A percentile compares a stretch with the other conserved stretches of the same genome.
Conservation (phyloP, 345 rosid species). For the Arabis hirsuta region DNA sequence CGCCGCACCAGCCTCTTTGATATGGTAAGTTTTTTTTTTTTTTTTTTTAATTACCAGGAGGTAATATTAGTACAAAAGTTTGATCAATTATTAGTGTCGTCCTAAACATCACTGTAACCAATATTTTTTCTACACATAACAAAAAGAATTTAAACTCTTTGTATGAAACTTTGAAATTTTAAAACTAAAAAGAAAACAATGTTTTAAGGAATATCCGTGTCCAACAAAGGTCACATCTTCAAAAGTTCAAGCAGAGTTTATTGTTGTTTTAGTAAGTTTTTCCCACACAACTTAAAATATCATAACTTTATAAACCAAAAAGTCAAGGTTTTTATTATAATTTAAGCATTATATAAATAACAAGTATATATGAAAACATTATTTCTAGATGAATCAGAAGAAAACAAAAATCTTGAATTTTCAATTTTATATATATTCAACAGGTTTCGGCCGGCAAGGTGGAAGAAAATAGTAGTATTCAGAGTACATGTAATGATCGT, state of each 20-base stretch:
- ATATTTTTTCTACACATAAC: background rate
- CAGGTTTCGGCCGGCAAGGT: constrained; percentile 40
- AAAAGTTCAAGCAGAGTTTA: background rate
- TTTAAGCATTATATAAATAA: background rate
- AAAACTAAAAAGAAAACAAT: background rate
- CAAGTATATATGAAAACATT: background rate
- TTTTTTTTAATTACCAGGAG: too few relatives aligned
- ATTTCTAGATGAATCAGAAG: constrained; percentile 2
- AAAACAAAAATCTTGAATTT: constrained; percentile 14
- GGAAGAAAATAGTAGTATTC: constrained; percentile 26
- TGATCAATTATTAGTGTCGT: too few relatives aligned
- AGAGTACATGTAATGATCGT: constrained; percentile 21
- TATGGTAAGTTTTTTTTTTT: constrained; percentile 47
- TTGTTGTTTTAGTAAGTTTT: constrained; percentile 1
- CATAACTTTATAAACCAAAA: background rate
- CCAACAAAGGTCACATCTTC: constrained; percentile 26
- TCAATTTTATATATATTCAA: constrained; percentile 16
- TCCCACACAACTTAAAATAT: background rate
- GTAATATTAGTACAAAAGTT: too few relatives aligned
- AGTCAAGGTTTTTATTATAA: background rate
- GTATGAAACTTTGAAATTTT: background rate
- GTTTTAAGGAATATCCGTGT: background rate
- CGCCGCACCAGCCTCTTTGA: constrained; percentile 80
- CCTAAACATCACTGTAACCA: too few relatives aligned
- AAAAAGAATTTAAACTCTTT: background rate